phyloP scores from a whole-genome alignment of 2,329 filamentous ascomycete species.

The Fusarium floridanum region DNA sequence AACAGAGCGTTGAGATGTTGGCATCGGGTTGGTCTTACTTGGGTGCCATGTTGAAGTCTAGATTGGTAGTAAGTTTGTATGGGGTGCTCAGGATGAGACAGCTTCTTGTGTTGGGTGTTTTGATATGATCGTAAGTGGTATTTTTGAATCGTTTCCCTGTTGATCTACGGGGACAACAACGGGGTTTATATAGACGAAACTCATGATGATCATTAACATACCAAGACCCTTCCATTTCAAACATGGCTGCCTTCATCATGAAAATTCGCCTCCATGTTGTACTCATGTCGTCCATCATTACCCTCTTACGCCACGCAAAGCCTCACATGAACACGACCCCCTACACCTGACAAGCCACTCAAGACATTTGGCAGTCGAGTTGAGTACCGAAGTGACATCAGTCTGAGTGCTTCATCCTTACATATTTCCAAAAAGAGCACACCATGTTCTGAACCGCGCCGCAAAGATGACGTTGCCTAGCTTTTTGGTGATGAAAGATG shows the following conservation, averaged over 20 bases:
- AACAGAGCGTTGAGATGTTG: not conserved
- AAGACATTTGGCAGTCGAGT: not conserved
- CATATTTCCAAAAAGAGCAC: not conserved
- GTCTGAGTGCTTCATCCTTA: not conserved
- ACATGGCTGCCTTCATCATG: not conserved
- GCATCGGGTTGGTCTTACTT: not conserved
- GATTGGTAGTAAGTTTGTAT: not conserved
- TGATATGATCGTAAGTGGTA: not conserved
- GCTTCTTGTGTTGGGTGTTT: not conserved
- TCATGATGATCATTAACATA: not conserved
- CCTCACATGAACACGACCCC: not conserved
- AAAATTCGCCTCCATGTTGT: not conserved
- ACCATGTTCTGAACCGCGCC: not conserved
- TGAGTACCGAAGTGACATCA: constrained; percentile 15
- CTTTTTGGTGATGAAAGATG: not conserved
- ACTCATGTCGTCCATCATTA: not conserved
- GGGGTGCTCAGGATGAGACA: too few species aligned
- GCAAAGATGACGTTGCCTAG: constrained; percentile 15
- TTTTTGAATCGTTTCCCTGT: not conserved
- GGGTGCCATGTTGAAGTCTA: constrained; percentile 6
- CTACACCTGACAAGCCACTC: not conserved
- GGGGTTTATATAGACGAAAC: not conserved
- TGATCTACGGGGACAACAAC: not conserved
- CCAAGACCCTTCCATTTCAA: not conserved
- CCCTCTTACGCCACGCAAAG: not conserved